Conservation (phyloP, 495 filamentous ascomycete species). For the Neurospora hispaniola region DNA sequence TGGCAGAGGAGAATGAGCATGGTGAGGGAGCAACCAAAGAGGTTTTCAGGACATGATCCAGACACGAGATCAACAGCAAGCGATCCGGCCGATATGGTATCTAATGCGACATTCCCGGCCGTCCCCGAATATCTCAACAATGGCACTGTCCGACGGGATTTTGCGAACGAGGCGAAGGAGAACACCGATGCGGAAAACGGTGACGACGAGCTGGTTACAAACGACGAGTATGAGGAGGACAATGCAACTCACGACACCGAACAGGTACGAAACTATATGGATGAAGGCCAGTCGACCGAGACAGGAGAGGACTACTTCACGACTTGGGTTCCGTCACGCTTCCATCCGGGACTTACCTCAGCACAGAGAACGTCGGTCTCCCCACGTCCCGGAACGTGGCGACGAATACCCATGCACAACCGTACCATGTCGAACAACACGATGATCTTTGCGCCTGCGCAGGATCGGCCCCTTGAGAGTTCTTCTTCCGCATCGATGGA, state of each 20-base stretch:
- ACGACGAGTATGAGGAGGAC: constrained; percentile 49
- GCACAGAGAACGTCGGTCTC: constrained; percentile 14
- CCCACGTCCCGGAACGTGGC: constrained; percentile 21
- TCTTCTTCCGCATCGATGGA: constrained; percentile 40
- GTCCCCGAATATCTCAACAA: constrained; percentile 15
- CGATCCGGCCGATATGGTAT: constrained; percentile 44
- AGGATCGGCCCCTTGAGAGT: constrained; percentile 24
- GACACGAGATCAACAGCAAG: constrained; percentile 42
- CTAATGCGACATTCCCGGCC: constrained; percentile 27
- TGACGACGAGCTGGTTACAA: constrained; percentile 82
- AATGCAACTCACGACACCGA: constrained; percentile 21
- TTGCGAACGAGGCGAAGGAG: constrained; percentile 27
- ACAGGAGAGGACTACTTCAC: constrained; percentile 40
- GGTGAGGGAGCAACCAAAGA: constrained; percentile 29
- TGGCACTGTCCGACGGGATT: constrained; percentile 15
- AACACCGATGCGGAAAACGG: constrained; percentile 75
- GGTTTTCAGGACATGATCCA: constrained; percentile 29
- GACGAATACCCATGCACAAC: constrained; percentile 35
- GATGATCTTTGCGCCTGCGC: constrained; percentile 57
- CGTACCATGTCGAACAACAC: constrained; percentile 70
- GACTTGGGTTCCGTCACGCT: constrained; percentile 24
- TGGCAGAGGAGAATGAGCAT: constrained; percentile 34
- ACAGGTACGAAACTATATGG: not conserved
- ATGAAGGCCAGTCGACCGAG: constrained; percentile 4
- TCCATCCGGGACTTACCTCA: constrained; percentile 14